Percentiles rank a stretch among this genome's conserved stretches.
These are phyloP conservation scores for Pichia thaimueangensis DNA, from an alignment of 805 yeast genomes.

Conservation along the genomic window DNA sequence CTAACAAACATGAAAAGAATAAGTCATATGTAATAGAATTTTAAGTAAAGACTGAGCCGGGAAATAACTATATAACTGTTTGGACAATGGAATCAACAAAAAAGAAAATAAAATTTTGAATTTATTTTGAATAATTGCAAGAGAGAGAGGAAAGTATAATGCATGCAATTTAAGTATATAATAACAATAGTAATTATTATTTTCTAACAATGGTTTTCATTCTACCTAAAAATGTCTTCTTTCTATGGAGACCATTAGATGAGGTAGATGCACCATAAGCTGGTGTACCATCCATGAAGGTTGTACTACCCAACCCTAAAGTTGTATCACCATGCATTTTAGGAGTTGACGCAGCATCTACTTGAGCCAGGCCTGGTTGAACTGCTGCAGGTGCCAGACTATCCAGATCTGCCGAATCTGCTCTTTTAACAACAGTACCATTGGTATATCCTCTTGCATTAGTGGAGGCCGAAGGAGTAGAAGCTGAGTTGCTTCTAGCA, in stretches of 20 bases:
- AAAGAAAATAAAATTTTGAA: not conserved
- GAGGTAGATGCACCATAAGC: constrained; percentile 38
- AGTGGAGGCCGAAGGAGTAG: constrained; percentile 1
- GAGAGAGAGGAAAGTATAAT: too few species aligned
- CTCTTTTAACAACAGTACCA: constrained; percentile 27
- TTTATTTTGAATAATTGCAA: too few species aligned
- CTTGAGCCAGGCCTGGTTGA: constrained; percentile 49
- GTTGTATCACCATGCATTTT: constrained; percentile 84
- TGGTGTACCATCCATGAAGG: constrained; percentile 94
- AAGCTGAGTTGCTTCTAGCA: constrained; percentile 1
- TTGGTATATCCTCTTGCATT: constrained; percentile 25
- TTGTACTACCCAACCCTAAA: constrained; percentile 84
- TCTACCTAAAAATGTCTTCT: constrained; percentile 76
- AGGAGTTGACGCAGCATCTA: constrained; percentile 52
- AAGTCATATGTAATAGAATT: too few species aligned
- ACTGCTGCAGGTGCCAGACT: constrained; percentile 32
- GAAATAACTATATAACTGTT: too few species aligned
- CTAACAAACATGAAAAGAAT: too few species aligned
- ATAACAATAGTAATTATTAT: constrained; percentile 6
- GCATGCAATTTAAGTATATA: too few species aligned
- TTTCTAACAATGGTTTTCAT: constrained; percentile 62
- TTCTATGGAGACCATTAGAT: constrained; percentile 56
- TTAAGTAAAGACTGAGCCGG: too few species aligned
- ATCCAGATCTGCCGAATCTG: constrained; percentile 21
- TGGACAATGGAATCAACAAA: too few species aligned